Conservation (phyloP, 176 grass and related monocot species). For the Zoysia pacifica region DNA sequence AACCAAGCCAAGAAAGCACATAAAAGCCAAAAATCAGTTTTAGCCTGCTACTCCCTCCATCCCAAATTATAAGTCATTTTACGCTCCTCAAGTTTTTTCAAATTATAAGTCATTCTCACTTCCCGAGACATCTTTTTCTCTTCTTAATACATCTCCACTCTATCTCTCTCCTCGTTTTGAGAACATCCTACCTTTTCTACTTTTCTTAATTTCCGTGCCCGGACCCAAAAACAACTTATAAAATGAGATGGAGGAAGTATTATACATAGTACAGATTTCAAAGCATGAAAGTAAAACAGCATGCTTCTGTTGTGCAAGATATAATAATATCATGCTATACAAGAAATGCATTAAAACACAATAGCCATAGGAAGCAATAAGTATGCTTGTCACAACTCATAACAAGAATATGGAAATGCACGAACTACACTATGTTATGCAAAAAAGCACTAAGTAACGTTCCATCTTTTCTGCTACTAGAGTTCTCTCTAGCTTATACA, state of each 20-base stretch:
- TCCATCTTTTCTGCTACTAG: background rate
- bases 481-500: background rate
- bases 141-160: no score
- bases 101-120: no score
- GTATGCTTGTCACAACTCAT: background rate
- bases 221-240: no score
- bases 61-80: no score
- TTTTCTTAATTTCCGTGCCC: no score
- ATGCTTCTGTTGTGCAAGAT: background rate
- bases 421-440: constrained; percentile 15
- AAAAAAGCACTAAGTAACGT: constrained; percentile 5
- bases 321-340: background rate
- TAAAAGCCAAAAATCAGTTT: background rate
- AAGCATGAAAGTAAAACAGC: background rate
- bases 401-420: background rate
- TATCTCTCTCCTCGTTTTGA: no score
- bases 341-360: background rate
- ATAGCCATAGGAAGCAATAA: background rate
- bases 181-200: no score
- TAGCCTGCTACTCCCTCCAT: background rate
- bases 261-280: background rate
- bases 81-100: no score
- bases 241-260: no score
- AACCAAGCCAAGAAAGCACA: background rate
- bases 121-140: no score